phyloP scores from a whole-genome alignment of 129 eudicot species.

The Lactuca sativa region DNA sequence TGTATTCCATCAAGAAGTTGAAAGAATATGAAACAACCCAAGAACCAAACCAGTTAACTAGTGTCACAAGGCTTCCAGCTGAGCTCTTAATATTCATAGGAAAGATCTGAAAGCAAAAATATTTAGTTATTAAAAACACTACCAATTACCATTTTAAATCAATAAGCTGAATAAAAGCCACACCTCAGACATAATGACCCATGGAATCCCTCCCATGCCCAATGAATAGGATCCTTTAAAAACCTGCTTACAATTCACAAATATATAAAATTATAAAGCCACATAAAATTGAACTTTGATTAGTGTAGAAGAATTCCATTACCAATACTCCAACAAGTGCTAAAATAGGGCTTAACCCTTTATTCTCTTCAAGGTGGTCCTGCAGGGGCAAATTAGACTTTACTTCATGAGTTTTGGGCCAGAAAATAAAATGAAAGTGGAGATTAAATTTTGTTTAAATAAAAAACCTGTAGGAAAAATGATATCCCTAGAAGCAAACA shows the following conservation, averaged over 20 bases:
- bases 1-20: slow-evolving; percentile 67
- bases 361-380: slow-evolving; percentile 49
- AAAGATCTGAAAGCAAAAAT: slow-evolving; percentile 53
- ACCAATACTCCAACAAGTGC: slow-evolving; percentile 89
- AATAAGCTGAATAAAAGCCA: background rate
- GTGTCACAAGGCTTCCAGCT: slow-evolving; percentile 90
- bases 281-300: too few species aligned
- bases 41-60: slow-evolving; percentile 84
- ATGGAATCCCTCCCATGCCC: slow-evolving; percentile 94
- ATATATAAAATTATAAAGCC: background rate
- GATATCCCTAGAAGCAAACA: slow-evolving; percentile 68
- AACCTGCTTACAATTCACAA: slow-evolving; percentile 40
- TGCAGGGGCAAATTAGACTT: slow-evolving; percentile 22
- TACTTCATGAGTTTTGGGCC: too few species aligned
- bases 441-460: background rate
- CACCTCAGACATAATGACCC: slow-evolving; percentile 97
- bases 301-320: slow-evolving; percentile 8
- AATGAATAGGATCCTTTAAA: slow-evolving; percentile 67
- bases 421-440: too few species aligned
- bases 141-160: background rate
- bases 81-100: slow-evolving; percentile 83
- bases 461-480: slow-evolving; percentile 70
- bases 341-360: slow-evolving; percentile 54
- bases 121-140: background rate
- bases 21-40: slow-evolving; percentile 80